phyloP scores from a whole-genome alignment of 345 rosid genomes.

The Populus tremula region DNA sequence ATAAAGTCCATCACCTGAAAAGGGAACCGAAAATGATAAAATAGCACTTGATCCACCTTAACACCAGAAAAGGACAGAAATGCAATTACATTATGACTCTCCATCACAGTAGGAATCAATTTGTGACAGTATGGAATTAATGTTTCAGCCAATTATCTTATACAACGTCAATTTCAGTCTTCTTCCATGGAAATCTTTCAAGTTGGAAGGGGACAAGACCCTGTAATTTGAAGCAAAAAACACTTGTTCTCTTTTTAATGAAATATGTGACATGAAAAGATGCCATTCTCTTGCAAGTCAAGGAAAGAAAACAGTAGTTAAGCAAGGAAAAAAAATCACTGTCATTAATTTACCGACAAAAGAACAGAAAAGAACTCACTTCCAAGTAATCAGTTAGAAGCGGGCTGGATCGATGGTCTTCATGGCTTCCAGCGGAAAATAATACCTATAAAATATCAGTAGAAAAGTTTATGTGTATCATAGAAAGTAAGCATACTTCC shows the following conservation, averaged over 20 bases:
- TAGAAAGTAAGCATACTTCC: neutral
- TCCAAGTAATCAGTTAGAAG: conserved; percentile 69
- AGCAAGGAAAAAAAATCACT: neutral
- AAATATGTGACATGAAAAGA: neutral
- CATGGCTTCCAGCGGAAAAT: conserved; percentile 44
- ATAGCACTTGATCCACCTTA: neutral
- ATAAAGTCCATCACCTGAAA: conserved; percentile 92
- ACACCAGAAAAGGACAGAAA: neutral
- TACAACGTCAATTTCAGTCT: neutral
- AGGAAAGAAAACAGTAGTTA: neutral
- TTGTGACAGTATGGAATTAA: neutral
- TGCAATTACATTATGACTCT: neutral
- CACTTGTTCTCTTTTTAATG: neutral
- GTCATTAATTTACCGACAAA: neutral
- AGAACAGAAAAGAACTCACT: conserved; percentile 38
- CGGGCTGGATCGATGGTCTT: conserved; percentile 37
- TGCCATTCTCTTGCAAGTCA: neutral
- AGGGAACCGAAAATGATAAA: neutral
- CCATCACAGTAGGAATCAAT: neutral
- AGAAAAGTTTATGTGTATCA: neutral
- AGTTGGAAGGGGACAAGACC: neutral
- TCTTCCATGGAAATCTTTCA: neutral
- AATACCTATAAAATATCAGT: conserved; percentile 38
- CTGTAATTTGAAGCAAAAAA: neutral
- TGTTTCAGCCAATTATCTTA: neutral